Conservation (phyloP, 176 grass and related monocot genomes). For the Oryza punctata region DNA sequence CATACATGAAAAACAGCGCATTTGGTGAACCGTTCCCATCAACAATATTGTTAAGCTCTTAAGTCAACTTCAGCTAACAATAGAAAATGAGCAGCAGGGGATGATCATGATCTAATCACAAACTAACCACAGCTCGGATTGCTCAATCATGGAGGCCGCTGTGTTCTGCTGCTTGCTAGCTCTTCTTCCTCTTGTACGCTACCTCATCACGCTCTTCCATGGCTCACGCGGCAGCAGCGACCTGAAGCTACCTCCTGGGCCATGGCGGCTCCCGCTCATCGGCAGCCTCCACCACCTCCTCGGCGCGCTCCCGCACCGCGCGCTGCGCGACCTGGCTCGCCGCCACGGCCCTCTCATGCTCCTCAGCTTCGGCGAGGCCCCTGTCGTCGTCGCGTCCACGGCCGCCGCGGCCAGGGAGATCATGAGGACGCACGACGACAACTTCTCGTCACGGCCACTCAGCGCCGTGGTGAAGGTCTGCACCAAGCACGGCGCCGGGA, state of each 20-base stretch:
- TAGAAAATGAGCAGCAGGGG: not conserved
- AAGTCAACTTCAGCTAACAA: no score
- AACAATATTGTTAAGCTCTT: no score
- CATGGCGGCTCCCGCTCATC: conserved; percentile 3
- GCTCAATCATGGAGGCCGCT: not conserved
- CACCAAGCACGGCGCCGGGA: no score
- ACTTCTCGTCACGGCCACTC: conserved; percentile 8
- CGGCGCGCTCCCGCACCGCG: not conserved
- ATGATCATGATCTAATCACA: not conserved
- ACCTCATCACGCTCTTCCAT: not conserved
- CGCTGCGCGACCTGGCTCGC: not conserved
- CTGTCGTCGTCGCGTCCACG: not conserved
- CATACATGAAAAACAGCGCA: no score
- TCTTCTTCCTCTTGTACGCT: not conserved
- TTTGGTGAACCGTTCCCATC: no score
- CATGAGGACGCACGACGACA: conserved; percentile 18
- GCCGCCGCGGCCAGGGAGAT: conserved; percentile 29
- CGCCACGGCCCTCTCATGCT: conserved; percentile 13
- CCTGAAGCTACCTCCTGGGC: not conserved
- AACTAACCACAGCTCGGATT: not conserved
- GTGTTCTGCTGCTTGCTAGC: not conserved
- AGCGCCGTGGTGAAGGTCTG: not conserved
- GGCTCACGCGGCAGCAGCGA: not conserved
- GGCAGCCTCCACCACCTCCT: conserved; percentile 12
- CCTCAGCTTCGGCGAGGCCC: not conserved